Evolutionary conservation across 2,329 filamentous ascomycete species (phyloP).

Genomic region (Exophiala bonariae): DNA sequence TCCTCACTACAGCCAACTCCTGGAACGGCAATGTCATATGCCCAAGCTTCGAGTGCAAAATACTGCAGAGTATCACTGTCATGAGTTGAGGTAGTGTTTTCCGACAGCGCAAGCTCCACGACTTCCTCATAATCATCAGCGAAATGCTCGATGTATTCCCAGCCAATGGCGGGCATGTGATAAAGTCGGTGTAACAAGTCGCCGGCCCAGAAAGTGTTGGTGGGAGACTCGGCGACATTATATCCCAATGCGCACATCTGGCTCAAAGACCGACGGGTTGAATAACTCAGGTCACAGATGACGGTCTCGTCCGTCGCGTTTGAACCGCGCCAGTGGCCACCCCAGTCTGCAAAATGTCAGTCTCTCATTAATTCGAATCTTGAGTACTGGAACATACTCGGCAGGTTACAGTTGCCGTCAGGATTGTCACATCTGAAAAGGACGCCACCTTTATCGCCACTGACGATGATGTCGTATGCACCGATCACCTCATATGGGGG

Average conservation of each 20-base stretch:
- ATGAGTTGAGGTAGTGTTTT: constrained; percentile 50
- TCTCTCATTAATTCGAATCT: neutral
- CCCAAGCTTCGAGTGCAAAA: constrained; percentile 68
- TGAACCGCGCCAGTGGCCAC: constrained; percentile 65
- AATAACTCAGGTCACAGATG: constrained; percentile 65
- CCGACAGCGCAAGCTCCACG: constrained; percentile 49
- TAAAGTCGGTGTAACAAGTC: constrained; percentile 68
- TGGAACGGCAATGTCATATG: constrained; percentile 63
- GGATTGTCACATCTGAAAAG: constrained; percentile 69
- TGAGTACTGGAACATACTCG: constrained; percentile 38
- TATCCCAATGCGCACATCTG: constrained; percentile 65
- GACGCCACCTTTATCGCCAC: constrained; percentile 57
- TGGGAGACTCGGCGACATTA: constrained; percentile 55
- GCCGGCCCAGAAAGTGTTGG: constrained; percentile 65
- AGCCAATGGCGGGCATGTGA: constrained; percentile 62
- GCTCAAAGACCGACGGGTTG: constrained; percentile 56
- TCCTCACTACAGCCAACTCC: constrained; percentile 56
- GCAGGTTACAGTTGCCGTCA: constrained; percentile 61
- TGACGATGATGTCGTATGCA: constrained; percentile 61
- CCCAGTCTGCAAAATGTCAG: constrained; percentile 52
- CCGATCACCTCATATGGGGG: constrained; percentile 61
- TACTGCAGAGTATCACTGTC: constrained; percentile 67
- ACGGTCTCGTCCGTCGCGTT: constrained; percentile 69
- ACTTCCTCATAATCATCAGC: constrained; percentile 59
- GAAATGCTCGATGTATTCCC: constrained; percentile 62